Evolutionary conservation across 2,329 filamentous ascomycete species (phyloP).

Genomic region (Penicillium sp.): DNA sequence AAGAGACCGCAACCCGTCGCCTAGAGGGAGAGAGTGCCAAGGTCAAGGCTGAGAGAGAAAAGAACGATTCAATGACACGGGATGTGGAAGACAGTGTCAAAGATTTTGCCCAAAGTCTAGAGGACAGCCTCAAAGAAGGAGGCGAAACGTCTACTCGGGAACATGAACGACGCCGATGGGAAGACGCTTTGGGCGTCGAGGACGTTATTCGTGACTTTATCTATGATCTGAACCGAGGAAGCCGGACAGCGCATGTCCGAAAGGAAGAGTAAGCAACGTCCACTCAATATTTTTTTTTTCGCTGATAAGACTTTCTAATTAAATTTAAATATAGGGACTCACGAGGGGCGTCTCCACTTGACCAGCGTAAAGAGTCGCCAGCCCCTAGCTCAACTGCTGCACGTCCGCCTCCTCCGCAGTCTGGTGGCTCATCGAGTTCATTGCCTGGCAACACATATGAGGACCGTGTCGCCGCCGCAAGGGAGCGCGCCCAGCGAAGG

Average conservation of each 20-base stretch:
- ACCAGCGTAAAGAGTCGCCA: conserved; percentile 60
- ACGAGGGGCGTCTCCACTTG: conserved; percentile 55
- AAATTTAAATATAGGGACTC: conserved; percentile 48
- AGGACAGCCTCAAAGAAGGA: conserved; percentile 85
- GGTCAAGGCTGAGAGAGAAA: conserved; percentile 83
- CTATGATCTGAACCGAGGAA: conserved; percentile 89
- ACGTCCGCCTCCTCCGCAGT: conserved; percentile 52
- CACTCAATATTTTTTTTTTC: background rate
- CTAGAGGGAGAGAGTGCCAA: conserved; percentile 86
- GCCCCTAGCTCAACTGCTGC: conserved; percentile 41
- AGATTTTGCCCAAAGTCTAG: conserved; percentile 82
- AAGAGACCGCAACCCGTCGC: conserved; percentile 78
- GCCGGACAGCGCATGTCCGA: conserved; percentile 73
- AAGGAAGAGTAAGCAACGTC: conserved; percentile 59
- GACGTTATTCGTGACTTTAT: conserved; percentile 98
- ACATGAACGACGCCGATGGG: conserved; percentile 92
- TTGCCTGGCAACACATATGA: conserved; percentile 87
- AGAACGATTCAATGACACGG: conserved; percentile 93
- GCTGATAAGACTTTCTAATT: conserved; percentile 16
- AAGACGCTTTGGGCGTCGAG: conserved; percentile 93
- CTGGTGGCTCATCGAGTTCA: conserved; percentile 68
- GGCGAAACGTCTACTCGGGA: conserved; percentile 76
- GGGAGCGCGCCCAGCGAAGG: conserved; percentile 93
- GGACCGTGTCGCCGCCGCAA: conserved; percentile 93
- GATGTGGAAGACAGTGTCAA: conserved; percentile 96